Base-by-base conservation (phyloP, 306 rosid genomes). In the Rosa persica region DNA sequence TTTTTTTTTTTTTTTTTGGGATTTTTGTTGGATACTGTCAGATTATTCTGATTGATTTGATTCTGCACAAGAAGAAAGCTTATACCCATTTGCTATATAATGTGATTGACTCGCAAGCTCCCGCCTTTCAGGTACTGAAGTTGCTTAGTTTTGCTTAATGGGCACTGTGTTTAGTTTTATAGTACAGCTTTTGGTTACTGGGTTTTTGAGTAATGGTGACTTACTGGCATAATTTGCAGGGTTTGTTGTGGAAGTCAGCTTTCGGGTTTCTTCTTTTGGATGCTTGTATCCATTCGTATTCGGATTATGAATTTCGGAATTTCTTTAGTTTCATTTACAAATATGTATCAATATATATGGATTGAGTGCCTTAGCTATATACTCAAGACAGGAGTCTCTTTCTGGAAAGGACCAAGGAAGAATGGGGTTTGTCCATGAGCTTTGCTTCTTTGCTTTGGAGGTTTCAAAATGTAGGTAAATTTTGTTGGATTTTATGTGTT, bases 31-130 rank as follows among this genome's bases (percentile, higher is more conserved):
- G 74, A 74, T 64, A 39, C 36, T 73, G 51, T 38, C 38, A 95
- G 98, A 93, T 95, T 81, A 74, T 91, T 80, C 49, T 89, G 4
- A 87, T 95, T 70, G 99, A 95, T 89, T 83, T 91, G 80, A 89
- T 91, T 80, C 91, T 95, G 84, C 97, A 91, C 79, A 95, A 90
- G 83, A 90, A 82, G 76, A 92, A 91, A 81, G 96, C 98, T 12
- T 91, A 86, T 80, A 91, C 94, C 75, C 98, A 93, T 89, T 81
- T 95, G 34, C 94, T 95, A 39, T 82, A 85, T 84, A 95, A 93
- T 76, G 90, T 88, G 76, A 75, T 93, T 27, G 86, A 85, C 78
- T 82, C 84, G 62, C 76, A 90, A 77, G 77, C 69, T 76, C 57
- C 78, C 19, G 73, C 86, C 72, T 85, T 79, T 79, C 80, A 86